These are phyloP conservation scores for Hemisphaericaspora xylofermentans DNA, from an alignment of 1,139 yeast genomes.

Conservation along the genomic window DNA sequence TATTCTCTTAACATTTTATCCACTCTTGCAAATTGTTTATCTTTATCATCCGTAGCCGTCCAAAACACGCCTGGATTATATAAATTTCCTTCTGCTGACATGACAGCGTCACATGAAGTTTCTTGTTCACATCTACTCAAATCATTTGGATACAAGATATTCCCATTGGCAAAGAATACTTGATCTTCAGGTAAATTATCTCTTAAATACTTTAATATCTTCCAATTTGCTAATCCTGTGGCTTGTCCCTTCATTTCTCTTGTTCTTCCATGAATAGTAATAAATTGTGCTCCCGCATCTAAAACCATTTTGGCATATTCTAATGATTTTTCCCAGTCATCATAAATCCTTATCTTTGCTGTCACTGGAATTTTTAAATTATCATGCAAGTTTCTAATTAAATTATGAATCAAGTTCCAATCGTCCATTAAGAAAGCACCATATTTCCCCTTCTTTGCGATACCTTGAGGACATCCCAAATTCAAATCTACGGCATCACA, in stretches of 20 bases:
- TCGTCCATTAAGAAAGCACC: slow-evolving; percentile 98
- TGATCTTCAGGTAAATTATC: slow-evolving; percentile 81
- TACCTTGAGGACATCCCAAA: slow-evolving; percentile 97
- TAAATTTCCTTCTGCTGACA: slow-evolving; percentile 96
- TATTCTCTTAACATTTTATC: slow-evolving; percentile 83
- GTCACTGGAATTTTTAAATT: slow-evolving; percentile 86
- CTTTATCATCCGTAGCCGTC: slow-evolving; percentile 51
- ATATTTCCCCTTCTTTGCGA: slow-evolving; percentile 90
- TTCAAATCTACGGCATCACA: slow-evolving; percentile 97
- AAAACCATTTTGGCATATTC: slow-evolving; percentile 90
- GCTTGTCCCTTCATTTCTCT: slow-evolving; percentile 97
- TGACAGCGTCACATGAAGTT: slow-evolving; percentile 82
- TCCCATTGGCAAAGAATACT: slow-evolving; percentile 92
- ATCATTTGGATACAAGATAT: slow-evolving; percentile 82
- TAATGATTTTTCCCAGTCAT: slow-evolving; percentile 79
- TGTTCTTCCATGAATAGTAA: slow-evolving; percentile 94
- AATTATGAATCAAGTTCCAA: slow-evolving; percentile 76
- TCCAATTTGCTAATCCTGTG: slow-evolving; percentile 96
- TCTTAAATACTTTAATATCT: slow-evolving; percentile 65
- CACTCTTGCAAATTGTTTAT: slow-evolving; percentile 78
- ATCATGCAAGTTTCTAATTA: slow-evolving; percentile 71
- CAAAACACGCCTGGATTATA: slow-evolving; percentile 92
- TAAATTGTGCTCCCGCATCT: slow-evolving; percentile 91
- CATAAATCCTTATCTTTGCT: slow-evolving; percentile 90
- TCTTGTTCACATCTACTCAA: slow-evolving; percentile 61